These are phyloP conservation scores for Mrakia blollopis DNA, from an alignment of 768 basidiomycete genomes.

Conservation along the genomic window DNA sequence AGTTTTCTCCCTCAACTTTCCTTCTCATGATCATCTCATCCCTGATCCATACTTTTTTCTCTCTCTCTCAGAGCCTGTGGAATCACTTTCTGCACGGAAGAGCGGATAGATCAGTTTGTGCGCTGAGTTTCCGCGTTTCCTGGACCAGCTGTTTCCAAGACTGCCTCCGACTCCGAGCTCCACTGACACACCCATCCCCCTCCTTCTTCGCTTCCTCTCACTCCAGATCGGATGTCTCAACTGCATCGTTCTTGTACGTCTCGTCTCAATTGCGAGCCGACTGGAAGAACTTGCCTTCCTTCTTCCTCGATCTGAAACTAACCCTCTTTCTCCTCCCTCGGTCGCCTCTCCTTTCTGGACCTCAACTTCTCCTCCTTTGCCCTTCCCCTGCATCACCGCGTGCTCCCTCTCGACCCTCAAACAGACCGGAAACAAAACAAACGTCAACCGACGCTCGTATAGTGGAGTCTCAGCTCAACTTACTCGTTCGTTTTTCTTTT, in stretches of 20 bases:
- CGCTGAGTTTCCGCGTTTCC: too few relatives aligned
- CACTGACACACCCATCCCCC: too few relatives aligned
- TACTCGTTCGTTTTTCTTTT: neutral
- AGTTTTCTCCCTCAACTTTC: too few relatives aligned
- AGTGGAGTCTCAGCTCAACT: neutral
- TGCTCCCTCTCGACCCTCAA: neutral
- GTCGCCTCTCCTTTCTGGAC: neutral
- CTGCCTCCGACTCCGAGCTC: too few relatives aligned
- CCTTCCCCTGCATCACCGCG: neutral
- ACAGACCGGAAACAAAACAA: conserved; percentile 1
- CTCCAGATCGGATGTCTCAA: conserved; percentile 5
- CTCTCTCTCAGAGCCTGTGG: too few relatives aligned
- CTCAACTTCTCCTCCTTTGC: neutral
- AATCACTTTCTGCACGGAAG: too few relatives aligned
- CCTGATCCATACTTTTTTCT: too few relatives aligned
- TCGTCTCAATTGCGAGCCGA: neutral
- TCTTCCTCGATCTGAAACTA: neutral
- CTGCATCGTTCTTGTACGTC: neutral
- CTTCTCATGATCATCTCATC: too few relatives aligned
- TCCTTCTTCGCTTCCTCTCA: too few relatives aligned
- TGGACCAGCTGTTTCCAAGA: too few relatives aligned
- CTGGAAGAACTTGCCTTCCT: too few relatives aligned
- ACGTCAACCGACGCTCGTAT: neutral
- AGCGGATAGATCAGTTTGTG: too few relatives aligned
- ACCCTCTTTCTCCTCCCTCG: neutral